These are phyloP conservation scores for Fusarium sp. DNA, from an alignment of 2,329 filamentous ascomycete genomes.

Conservation along the genomic window DNA sequence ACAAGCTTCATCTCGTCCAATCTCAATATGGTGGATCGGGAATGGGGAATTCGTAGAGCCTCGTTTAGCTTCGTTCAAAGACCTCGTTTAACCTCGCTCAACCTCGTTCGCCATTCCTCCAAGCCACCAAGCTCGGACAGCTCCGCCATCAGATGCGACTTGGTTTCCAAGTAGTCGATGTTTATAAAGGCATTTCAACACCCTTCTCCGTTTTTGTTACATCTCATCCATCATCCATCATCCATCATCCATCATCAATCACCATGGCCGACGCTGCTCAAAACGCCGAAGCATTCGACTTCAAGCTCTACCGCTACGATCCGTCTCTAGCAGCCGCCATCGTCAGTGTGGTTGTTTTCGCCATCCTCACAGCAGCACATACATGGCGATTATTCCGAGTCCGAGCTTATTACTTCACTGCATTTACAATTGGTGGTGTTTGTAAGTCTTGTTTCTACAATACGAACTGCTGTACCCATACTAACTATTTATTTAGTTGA, in stretches of 20 bases:
- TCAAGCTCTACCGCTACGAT: slow-evolving; percentile 16
- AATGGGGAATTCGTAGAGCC: background rate
- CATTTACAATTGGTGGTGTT: slow-evolving; percentile 1
- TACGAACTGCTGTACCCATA: fast-evolving
- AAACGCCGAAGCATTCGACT: background rate
- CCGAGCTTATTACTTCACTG: slow-evolving; percentile 12
- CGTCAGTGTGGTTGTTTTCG: background rate
- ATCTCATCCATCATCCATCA: background rate
- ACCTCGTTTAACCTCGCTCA: background rate
- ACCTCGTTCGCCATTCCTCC: background rate
- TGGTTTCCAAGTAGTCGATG: fast-evolving
- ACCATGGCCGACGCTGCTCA: background rate
- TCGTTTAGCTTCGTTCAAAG: background rate
- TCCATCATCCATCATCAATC: background rate
- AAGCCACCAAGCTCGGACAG: background rate
- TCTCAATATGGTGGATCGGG: background rate
- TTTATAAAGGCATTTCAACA: background rate
- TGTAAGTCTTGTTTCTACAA: fast-evolving
- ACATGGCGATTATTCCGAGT: slow-evolving; percentile 2
- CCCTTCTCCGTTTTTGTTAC: background rate
- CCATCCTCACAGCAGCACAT: background rate
- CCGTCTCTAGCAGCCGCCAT: slow-evolving; percentile 8
- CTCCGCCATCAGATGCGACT: background rate
- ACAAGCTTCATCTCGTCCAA: background rate
- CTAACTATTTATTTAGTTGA: background rate